Evolutionary conservation across 2,329 filamentous ascomycete species (phyloP), one percentile per base, ranked within the genome.

Genomic region (Zymoseptoria ardabiliae): DNA sequence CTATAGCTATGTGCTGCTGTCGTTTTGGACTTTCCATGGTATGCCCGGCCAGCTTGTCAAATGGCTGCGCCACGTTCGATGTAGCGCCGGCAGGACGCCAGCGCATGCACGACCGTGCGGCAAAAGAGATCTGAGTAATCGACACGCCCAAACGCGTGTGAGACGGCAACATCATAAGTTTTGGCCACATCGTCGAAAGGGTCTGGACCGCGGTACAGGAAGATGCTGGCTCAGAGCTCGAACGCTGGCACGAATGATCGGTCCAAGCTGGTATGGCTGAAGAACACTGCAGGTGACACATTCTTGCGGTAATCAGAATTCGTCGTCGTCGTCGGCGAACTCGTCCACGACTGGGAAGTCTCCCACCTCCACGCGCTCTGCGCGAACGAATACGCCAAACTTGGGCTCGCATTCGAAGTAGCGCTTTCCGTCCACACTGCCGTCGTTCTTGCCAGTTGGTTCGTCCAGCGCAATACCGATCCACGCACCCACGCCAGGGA

Each of bases 391-490:
- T 20, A 91, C 86, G 35, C 90, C 90, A 67, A 84, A 85, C 72
- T 91, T 92, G 60, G 85, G 76, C 63, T 77, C 72, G 57, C 85
- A 86, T 55, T 82, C 78, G 81, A 91, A 94, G 75, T 92, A 93
- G 64, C 85, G 79, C 64, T 81, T 82, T 50, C 78, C 79, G 59
- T 75, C 75, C 65, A 91, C 84, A 67, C 85, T 86, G 61, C 90
- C 90, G 72, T 93, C 89, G 70, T 93, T 94, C 78, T 89, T 90
- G 58, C 89, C 90, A 50, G 87, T 87, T 1, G 90, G 89, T 75
- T 93, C 89, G 71, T 93, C 89, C 56, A 92, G 81, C 22, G 72
- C 72, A 56, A 94, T 78, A 49, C 89, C 90, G 20, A 93, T 79
- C 90, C 90, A 94, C 76, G 75, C 68, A 19, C 76, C 76, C 22